Percentiles rank a stretch among this genome's conserved stretches.
Evolutionary conservation across 148 eudicot species (phyloP).

Genomic region (Amaranthus cruentus): DNA sequence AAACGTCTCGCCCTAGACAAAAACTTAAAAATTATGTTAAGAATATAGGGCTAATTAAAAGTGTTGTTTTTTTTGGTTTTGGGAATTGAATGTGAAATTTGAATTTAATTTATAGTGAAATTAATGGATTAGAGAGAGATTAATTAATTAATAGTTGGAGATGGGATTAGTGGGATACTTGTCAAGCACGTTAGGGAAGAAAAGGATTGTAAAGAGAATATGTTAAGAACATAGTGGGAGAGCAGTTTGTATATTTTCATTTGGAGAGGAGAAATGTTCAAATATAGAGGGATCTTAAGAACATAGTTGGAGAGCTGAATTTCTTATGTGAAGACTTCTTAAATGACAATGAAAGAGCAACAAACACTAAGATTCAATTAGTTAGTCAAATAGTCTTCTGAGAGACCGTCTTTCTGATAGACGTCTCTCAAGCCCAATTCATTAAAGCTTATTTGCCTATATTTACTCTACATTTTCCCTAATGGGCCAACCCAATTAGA

Average conservation of each 20-base stretch:
- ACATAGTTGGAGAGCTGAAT: too few species aligned
- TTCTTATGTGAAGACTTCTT: too few species aligned
- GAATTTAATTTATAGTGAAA: constrained; percentile 7
- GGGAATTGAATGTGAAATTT: background rate
- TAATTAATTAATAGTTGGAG: background rate
- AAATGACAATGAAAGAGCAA: too few species aligned
- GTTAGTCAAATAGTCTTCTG: too few species aligned
- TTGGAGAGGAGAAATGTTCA: constrained; percentile 7
- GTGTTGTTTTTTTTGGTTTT: background rate
- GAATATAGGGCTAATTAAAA: background rate
- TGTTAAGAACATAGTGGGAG: constrained; percentile 13
- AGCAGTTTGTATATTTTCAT: background rate
- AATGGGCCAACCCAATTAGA: too few species aligned
- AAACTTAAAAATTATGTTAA: background rate
- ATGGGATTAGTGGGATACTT: constrained; percentile 1
- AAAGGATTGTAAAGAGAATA: background rate
- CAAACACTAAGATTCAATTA: too few species aligned
- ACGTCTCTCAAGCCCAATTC: too few species aligned
- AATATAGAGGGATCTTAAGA: background rate
- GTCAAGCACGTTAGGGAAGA: constrained; percentile 11
- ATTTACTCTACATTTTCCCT: too few species aligned
- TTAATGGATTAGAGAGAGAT: background rate
- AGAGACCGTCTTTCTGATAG: too few species aligned
- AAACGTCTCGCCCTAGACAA: background rate
- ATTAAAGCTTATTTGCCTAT: too few species aligned